Conservation (phyloP, 2,329 filamentous ascomycete genomes). For the Thielaviopsis ethacetica region DNA sequence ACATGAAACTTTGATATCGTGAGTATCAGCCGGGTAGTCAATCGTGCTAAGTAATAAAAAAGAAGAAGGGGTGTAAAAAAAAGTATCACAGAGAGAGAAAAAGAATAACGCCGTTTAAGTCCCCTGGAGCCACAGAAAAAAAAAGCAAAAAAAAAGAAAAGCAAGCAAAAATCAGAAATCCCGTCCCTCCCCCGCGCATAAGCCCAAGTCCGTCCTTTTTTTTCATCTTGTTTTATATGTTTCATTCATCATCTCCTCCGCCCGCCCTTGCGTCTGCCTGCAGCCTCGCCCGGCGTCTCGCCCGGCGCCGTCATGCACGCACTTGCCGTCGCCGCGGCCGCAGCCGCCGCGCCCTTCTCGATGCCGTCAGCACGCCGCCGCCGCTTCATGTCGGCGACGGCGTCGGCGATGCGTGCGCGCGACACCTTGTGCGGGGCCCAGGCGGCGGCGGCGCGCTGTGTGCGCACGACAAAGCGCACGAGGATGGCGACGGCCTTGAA, state of each 20-base stretch:
- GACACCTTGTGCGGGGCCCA: constrained; percentile 38
- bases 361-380: constrained; percentile 24
- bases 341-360: too few relatives aligned
- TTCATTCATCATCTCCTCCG: neutral
- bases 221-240: too few relatives aligned
- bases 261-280: neutral
- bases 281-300: too few relatives aligned
- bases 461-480: constrained; percentile 37
- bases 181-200: too few relatives aligned
- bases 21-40: too few relatives aligned
- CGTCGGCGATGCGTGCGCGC: constrained; percentile 30
- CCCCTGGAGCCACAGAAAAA: neutral
- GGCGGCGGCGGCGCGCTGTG: constrained; percentile 26
- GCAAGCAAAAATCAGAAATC: neutral
- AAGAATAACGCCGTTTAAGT: neutral
- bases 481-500: constrained; percentile 30
- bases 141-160: constrained; percentile 11
- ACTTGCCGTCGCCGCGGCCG: neutral
- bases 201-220: neutral
- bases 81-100: too few relatives aligned
- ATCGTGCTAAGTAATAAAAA: too few relatives aligned
- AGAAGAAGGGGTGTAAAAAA: neutral
- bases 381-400: constrained; percentile 30
- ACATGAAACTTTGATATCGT: too few relatives aligned
- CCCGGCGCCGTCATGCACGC: neutral